These are phyloP conservation scores for Yarrowia osloensis DNA, from an alignment of 805 yeast genomes.

Conservation along the genomic window DNA sequence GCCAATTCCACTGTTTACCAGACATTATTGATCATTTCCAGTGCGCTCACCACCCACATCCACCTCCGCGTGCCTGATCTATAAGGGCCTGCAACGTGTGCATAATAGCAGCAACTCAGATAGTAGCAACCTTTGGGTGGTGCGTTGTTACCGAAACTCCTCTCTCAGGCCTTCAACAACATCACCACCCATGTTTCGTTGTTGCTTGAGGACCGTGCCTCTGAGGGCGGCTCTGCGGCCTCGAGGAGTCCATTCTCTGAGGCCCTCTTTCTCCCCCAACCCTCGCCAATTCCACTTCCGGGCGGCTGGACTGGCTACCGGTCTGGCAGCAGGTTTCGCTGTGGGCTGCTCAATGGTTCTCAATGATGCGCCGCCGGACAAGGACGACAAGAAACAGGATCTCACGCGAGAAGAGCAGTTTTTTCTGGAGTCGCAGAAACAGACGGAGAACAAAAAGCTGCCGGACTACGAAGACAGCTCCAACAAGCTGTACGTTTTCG, in stretches of 20 bases:
- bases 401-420: slow-evolving; percentile 17
- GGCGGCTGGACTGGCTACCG: neutral
- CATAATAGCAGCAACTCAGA: slow-evolving; percentile 27
- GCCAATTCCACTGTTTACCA: too few relatives aligned
- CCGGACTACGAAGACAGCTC: neutral
- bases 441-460: neutral
- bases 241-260: slow-evolving; percentile 5
- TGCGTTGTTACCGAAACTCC: neutral
- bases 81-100: slow-evolving; percentile 14
- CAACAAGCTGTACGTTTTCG: slow-evolving; percentile 5
- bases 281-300: slow-evolving; percentile 9
- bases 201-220: slow-evolving; percentile 14
- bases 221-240: slow-evolving; percentile 10
- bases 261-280: neutral
- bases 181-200: slow-evolving; percentile 21
- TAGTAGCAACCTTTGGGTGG: slow-evolving; percentile 20
- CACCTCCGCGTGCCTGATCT: neutral
- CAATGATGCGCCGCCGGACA: slow-evolving; percentile 3
- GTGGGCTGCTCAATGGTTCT: slow-evolving; percentile 12
- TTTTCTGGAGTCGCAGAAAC: neutral
- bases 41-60: too few relatives aligned
- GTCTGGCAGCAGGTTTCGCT: neutral
- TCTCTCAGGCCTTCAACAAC: neutral
- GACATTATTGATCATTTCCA: too few relatives aligned
- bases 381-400: neutral